These are phyloP conservation scores for Pseudophaeomoniella oleicola DNA, from an alignment of 2,329 filamentous ascomycete genomes.

Conservation along the genomic window DNA sequence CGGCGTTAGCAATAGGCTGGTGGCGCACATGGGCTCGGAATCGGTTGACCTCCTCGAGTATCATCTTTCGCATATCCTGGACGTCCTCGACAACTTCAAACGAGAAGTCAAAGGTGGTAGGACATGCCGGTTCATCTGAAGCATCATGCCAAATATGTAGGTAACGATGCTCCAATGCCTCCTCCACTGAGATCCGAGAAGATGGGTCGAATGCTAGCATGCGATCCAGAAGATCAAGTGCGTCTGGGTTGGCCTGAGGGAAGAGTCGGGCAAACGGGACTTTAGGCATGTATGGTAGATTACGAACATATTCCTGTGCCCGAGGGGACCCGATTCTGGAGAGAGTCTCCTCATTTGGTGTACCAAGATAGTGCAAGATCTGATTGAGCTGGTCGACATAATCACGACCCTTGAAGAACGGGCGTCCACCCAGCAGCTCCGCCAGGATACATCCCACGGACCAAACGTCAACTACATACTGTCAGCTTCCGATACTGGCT, in stretches of 20 bases:
- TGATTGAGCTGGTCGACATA: conserved; percentile 99
- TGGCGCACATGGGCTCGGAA: conserved; percentile 56
- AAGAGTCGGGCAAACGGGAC: conserved; percentile 79
- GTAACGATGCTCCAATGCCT: conserved; percentile 91
- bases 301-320: conserved; percentile 95
- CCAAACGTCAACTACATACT: conserved; percentile 77
- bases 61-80: conserved; percentile 90
- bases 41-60: conserved; percentile 78
- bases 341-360: conserved; percentile 87
- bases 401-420: conserved; percentile 98
- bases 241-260: conserved; percentile 88
- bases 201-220: conserved; percentile 97
- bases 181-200: conserved; percentile 82
- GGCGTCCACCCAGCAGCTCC: conserved; percentile 85
- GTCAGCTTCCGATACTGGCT: too few species aligned
- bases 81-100: conserved; percentile 98
- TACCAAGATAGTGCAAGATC: conserved; percentile 94
- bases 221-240: conserved; percentile 83
- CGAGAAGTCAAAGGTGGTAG: conserved; percentile 91
- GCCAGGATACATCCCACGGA: conserved; percentile 96
- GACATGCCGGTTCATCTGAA: conserved; percentile 86
- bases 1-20: conserved; percentile 18
- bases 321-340: conserved; percentile 86
- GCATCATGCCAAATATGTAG: conserved; percentile 97
- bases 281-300: conserved; percentile 89